These are phyloP conservation scores for Spizellomyces sp. DNA, from an alignment of 192 early-diverging fungal species.

Conservation along the genomic window DNA sequence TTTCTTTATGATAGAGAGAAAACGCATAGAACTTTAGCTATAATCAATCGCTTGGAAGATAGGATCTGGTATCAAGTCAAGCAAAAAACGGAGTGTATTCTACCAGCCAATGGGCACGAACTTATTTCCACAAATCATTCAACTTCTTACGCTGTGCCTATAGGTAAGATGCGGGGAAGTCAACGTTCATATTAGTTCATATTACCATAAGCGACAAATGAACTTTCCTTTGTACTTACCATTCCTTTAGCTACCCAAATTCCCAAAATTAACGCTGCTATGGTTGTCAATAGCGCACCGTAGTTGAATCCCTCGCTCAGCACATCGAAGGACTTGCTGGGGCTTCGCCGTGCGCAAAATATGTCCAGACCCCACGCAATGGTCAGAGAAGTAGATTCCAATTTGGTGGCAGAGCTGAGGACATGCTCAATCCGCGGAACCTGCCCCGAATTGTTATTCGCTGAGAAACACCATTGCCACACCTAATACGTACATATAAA, in stretches of 20 bases:
- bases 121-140: conserved; percentile 42
- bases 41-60: too few species aligned
- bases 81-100: too few species aligned
- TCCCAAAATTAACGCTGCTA: conserved; percentile 73
- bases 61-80: too few species aligned
- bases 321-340: conserved; percentile 91
- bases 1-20: not conserved
- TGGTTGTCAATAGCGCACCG: conserved; percentile 76
- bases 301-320: conserved; percentile 93
- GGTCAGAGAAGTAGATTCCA: conserved; percentile 95
- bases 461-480: too few species aligned
- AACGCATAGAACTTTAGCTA: too few species aligned
- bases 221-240: conserved; percentile 34
- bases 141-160: conserved; percentile 44
- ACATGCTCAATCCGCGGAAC: conserved; percentile 66
- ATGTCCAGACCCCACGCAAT: conserved; percentile 88
- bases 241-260: conserved; percentile 66
- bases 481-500: conserved; percentile 27
- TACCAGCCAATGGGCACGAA: too few species aligned
- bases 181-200: not conserved
- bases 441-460: too few species aligned
- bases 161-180: not conserved
- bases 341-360: conserved; percentile 81
- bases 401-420: conserved; percentile 69
- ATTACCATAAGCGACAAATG: not conserved